A percentile compares a stretch with the other conserved stretches of the same genome.
phyloP scores from a whole-genome alignment of 2,329 filamentous ascomycete species.

The Aureobasidium mangrovei region DNA sequence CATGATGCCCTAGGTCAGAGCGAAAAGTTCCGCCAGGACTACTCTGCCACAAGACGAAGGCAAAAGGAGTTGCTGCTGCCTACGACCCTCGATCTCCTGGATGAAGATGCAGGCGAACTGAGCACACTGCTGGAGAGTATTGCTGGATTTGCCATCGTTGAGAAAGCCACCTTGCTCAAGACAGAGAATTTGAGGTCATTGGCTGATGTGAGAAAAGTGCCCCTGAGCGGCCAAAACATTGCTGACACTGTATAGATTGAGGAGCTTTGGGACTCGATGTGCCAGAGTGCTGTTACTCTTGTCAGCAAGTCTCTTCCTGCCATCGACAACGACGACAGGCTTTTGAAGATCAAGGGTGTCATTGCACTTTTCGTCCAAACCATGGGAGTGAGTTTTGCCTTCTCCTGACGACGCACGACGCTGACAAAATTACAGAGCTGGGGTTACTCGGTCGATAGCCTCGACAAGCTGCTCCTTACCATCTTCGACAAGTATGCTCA shows the following conservation, averaged over 20 bases:
- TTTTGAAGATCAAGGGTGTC: constrained; percentile 91
- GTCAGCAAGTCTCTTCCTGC: constrained; percentile 70
- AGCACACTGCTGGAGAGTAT: constrained; percentile 89
- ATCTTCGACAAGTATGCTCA: constrained; percentile 93
- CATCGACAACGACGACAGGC: constrained; percentile 77
- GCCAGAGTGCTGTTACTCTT: constrained; percentile 71
- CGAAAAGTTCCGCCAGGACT: constrained; percentile 83
- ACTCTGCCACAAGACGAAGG: constrained; percentile 78
- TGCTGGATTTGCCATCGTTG: constrained; percentile 91
- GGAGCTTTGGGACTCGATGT: constrained; percentile 98
- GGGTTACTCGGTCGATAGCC: constrained; percentile 73
- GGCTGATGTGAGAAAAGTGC: constrained; percentile 57
- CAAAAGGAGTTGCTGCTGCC: constrained; percentile 90
- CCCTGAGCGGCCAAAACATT: constrained; percentile 7
- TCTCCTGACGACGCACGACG: neutral
- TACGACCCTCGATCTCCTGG: constrained; percentile 61
- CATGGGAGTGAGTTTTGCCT: constrained; percentile 63
- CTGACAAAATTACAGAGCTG: constrained; percentile 54
- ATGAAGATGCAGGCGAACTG: constrained; percentile 77
- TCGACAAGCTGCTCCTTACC: constrained; percentile 78
- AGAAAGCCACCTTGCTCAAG: constrained; percentile 84
- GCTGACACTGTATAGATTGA: constrained; percentile 55
- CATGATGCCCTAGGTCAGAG: constrained; percentile 88
- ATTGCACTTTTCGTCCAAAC: constrained; percentile 94
- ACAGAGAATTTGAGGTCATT: constrained; percentile 72